These are phyloP conservation scores for Heliamphora exappendiculata DNA, from an alignment of 148 eudicot genomes.

Conservation along the genomic window DNA sequence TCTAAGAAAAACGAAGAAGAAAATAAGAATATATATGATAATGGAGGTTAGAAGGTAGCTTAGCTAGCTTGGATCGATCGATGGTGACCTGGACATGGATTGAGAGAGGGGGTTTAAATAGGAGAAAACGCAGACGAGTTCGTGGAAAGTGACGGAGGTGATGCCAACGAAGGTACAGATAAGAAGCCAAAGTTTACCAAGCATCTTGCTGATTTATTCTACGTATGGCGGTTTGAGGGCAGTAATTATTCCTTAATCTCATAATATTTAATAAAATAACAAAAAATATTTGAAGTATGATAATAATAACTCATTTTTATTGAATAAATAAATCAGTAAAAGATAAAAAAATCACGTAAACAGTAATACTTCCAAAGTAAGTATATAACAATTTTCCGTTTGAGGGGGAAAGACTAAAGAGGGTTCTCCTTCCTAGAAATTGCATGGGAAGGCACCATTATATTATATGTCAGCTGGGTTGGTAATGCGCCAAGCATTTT, in stretches of 20 bases:
- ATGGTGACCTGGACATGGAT: not conserved
- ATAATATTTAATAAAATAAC: too few species aligned
- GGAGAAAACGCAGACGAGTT: not conserved
- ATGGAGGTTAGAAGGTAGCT: too few species aligned
- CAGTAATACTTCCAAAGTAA: too few species aligned
- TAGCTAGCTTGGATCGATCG: not conserved
- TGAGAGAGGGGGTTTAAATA: slow-evolving; percentile 8
- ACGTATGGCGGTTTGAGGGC: too few species aligned
- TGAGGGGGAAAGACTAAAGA: not conserved
- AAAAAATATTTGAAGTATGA: too few species aligned
- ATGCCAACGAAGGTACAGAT: slow-evolving; percentile 14
- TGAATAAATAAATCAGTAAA: too few species aligned
- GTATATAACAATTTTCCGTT: too few species aligned
- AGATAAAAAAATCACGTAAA: too few species aligned
- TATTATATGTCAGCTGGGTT: not conserved
- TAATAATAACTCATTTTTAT: too few species aligned
- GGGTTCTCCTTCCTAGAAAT: slow-evolving; percentile 21
- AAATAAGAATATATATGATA: too few species aligned
- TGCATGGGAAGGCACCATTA: slow-evolving; percentile 25
- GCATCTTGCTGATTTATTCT: not conserved
- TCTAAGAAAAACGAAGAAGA: not conserved
- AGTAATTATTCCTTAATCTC: too few species aligned
- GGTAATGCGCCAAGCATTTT: not conserved
- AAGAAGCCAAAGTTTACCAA: slow-evolving; percentile 6
- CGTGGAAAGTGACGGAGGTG: not conserved